Evolutionary conservation across 2,329 filamentous ascomycete species (phyloP).

Genomic region (Stemphylium lycopersici): DNA sequence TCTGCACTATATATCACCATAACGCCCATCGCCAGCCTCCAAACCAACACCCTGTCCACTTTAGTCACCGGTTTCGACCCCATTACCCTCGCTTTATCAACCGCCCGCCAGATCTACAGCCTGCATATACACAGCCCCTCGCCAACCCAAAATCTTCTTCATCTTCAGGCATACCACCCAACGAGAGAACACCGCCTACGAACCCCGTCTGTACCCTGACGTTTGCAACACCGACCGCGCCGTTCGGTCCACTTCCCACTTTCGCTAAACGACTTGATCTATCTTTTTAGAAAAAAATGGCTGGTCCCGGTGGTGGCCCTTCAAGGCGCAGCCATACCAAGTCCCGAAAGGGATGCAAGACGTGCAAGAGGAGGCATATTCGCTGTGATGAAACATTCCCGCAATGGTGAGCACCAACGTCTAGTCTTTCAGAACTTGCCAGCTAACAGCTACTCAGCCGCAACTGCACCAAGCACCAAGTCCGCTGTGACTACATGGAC

Average conservation of each 20-base stretch:
- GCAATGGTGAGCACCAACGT: slow-evolving; percentile 74
- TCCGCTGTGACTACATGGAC: slow-evolving; percentile 97
- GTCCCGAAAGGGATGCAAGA: slow-evolving; percentile 97
- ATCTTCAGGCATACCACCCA: slow-evolving; percentile 15
- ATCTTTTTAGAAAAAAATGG: slow-evolving; percentile 63
- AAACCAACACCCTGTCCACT: slow-evolving; percentile 28
- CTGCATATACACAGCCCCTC: slow-evolving; percentile 44
- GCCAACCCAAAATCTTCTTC: slow-evolving; percentile 27
- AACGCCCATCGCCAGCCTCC: slow-evolving; percentile 40
- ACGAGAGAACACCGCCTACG: slow-evolving; percentile 15
- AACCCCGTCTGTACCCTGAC: slow-evolving; percentile 20
- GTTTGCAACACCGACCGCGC: slow-evolving; percentile 16
- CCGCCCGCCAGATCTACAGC: slow-evolving; percentile 38
- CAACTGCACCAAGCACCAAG: slow-evolving; percentile 99
- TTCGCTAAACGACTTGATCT: slow-evolving; percentile 17
- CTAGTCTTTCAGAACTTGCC: not conserved
- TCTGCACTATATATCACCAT: slow-evolving; percentile 45
- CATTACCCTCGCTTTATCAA: slow-evolving; percentile 42
- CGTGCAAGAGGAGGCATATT: slow-evolving; percentile 96
- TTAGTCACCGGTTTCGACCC: slow-evolving; percentile 43
- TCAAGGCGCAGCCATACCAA: slow-evolving; percentile 94
- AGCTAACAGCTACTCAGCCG: slow-evolving; percentile 63
- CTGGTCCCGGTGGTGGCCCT: slow-evolving; percentile 92
- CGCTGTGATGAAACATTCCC: slow-evolving; percentile 97
- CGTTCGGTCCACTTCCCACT: slow-evolving; percentile 21